A percentile compares a stretch with the other conserved stretches of the same genome.
Conservation (phyloP, 306 rosid genomes). For the Ormosia emarginata region DNA sequence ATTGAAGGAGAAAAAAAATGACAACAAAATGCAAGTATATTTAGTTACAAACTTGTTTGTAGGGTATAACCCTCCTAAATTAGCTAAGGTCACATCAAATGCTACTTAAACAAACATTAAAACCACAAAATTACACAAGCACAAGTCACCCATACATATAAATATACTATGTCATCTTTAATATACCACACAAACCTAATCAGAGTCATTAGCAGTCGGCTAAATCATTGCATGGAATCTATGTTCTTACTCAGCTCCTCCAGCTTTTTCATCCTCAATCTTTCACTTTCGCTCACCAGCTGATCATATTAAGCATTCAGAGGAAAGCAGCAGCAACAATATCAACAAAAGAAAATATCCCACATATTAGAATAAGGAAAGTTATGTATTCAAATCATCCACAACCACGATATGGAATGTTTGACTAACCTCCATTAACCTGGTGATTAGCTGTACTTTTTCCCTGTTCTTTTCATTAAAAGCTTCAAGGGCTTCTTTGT, state of each 20-base stretch:
- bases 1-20: slow-evolving; percentile 13
- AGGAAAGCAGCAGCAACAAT: background rate
- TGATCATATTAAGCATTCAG: slow-evolving; percentile 38
- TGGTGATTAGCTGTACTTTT: slow-evolving; percentile 73
- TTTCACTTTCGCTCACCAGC: slow-evolving; percentile 80
- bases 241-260: slow-evolving; percentile 99
- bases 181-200: slow-evolving; percentile 94
- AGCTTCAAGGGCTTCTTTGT: slow-evolving; percentile 97
- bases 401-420: background rate
- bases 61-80: slow-evolving; percentile 66
- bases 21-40: slow-evolving; percentile 44
- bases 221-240: slow-evolving; percentile 63
- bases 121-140: slow-evolving; percentile 59
- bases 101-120: slow-evolving; percentile 55
- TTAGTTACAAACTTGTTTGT: slow-evolving; percentile 81
- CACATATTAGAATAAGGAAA: background rate
- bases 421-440: slow-evolving; percentile 53
- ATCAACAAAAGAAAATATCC: background rate
- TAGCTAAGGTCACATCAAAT: slow-evolving; percentile 49
- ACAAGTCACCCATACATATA: slow-evolving; percentile 62
- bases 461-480: slow-evolving; percentile 95
- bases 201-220: slow-evolving; percentile 46
- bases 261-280: slow-evolving; percentile 97
- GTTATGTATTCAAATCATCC: background rate
- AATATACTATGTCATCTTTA: slow-evolving; percentile 53